Evolutionary conservation across 208 protist genomes (phyloP).

Genomic region (Tritrichomonas foetus): DNA sequence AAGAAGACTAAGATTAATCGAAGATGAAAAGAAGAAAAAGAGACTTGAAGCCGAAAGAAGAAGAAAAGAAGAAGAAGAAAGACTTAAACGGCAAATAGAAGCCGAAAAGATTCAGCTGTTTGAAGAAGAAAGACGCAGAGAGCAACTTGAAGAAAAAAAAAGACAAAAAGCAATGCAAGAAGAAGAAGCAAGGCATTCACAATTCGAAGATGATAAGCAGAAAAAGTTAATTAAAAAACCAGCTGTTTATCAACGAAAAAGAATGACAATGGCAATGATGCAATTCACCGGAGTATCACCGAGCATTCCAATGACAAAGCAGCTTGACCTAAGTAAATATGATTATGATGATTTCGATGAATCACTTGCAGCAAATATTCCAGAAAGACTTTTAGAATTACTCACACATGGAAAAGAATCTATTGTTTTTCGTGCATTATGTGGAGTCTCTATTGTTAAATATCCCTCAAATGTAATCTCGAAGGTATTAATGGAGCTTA

Average conservation of each 20-base stretch:
- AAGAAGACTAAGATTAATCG: too few relatives aligned
- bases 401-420: not conserved
- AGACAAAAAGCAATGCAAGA: too few relatives aligned
- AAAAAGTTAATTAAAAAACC: not conserved
- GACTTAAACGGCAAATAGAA: too few relatives aligned
- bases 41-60: too few relatives aligned
- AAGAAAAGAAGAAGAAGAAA: too few relatives aligned
- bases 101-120: too few relatives aligned
- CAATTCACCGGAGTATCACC: not conserved
- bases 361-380: not conserved
- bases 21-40: too few relatives aligned
- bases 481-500: not conserved
- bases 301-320: conserved; percentile 3
- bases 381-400: not conserved
- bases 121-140: too few relatives aligned
- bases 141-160: too few relatives aligned
- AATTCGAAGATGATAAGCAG: too few relatives aligned
- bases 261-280: conserved; percentile 12
- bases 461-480: not conserved
- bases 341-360: not conserved
- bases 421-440: not conserved
- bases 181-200: too few relatives aligned
- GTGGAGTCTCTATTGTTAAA: not conserved
- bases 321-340: not conserved
- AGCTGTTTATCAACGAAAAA: not conserved